These are phyloP conservation scores for Bryoerythrophyllum caledonicum DNA, from an alignment of 225 moss, liverwort and hornwort genomes.

Conservation along the genomic window DNA sequence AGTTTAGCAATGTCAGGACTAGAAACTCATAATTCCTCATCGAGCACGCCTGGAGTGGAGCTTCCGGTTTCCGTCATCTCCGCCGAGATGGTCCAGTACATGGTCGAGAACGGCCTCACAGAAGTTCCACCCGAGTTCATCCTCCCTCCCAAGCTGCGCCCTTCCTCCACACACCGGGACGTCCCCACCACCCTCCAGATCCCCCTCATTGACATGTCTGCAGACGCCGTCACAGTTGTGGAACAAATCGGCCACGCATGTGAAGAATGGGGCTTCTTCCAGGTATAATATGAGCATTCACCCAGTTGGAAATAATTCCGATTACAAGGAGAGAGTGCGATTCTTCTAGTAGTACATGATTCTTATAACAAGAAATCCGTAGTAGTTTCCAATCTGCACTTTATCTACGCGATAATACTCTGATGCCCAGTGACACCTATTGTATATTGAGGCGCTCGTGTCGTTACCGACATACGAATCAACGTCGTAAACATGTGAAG, in stretches of 20 bases:
- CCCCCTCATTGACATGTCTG: slow-evolving; percentile 31
- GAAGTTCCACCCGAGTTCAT: slow-evolving; percentile 33
- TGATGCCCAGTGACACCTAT: too few species aligned
- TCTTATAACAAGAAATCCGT: too few species aligned
- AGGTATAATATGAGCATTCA: not conserved
- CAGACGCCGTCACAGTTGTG: not conserved
- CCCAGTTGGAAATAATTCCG: not conserved
- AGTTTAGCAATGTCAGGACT: not conserved
- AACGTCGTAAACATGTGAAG: too few species aligned
- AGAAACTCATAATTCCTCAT: not conserved
- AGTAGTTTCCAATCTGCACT: too few species aligned
- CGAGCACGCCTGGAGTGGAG: slow-evolving; percentile 4
- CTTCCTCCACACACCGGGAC: slow-evolving; percentile 1
- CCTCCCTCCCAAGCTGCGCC: slow-evolving; percentile 21
- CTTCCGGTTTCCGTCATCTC: slow-evolving; percentile 20
- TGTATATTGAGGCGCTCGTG: too few species aligned
- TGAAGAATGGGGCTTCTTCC: slow-evolving; percentile 48
- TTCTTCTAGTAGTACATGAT: too few species aligned
- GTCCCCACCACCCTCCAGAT: slow-evolving; percentile 13
- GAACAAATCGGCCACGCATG: slow-evolving; percentile 33
- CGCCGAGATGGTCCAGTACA: slow-evolving; percentile 37
- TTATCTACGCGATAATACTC: too few species aligned
- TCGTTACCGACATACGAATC: too few species aligned
- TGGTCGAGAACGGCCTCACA: slow-evolving; percentile 34
- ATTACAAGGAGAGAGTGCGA: too few species aligned